Base-by-base conservation (phyloP, 108 stramenopile species). In the Fragilariopsis cylindrus region DNA sequence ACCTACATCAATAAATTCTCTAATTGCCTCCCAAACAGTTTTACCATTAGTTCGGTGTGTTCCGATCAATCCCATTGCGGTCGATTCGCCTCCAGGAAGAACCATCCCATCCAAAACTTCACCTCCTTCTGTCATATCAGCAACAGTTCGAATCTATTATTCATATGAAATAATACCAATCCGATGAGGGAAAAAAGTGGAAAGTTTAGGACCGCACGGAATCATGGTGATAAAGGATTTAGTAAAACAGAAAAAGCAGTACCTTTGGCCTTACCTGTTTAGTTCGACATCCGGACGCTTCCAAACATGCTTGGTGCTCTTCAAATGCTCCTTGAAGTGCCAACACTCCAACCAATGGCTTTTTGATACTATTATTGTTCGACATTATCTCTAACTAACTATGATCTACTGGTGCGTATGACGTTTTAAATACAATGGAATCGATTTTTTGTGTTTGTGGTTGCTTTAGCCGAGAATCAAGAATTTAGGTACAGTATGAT, bases 81-180 rank as follows among this genome's bases (percentile, higher is more conserved):
- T 99, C 53, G 96, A 96, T 90, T 99, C 99, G 11, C 98, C 97
- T 13, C 97, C 99, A 7, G 99, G 99, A n/a, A 99, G 78, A 11
- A 99, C 86, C 46, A 99, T 85, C 6, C 93, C 99, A 76, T 98
- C 97, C 46, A 98, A 65, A 4, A 70, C 77, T 43, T 76, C 74
- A 15, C 57, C 57, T 15, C 15, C 57, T 18, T 47, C 65, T 21
- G 13, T 48, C 64, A 99, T 82, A 65, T 98, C 94, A 9, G 77
- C 71, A 3, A 92, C 90, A 21, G 92, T 88, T 49, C 96, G 81
- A 21, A 98, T 88, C 93, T 97, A 78, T 69, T 97, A 78, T 69
- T 16, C 40, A 52, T 15, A 2, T 30, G 30, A 30, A 30, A 30
- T 30, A 30, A 30, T 30, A 30, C 30, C 30, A 30, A 63, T 18